Evolutionary conservation across 306 rosid species (phyloP).

Genomic region (Erythrophleum fordii): DNA sequence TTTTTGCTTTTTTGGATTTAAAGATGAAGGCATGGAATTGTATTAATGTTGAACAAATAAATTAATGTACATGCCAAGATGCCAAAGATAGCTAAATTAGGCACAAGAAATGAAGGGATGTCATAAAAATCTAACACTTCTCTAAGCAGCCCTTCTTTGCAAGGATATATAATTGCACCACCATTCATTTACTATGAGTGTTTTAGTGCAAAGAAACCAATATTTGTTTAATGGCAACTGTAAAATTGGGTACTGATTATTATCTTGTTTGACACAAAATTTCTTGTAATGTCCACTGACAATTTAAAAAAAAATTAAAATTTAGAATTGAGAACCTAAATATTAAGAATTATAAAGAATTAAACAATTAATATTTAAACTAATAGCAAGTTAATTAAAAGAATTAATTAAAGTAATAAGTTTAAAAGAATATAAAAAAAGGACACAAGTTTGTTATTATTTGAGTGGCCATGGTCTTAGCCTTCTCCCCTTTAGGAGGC

Average conservation of each 20-base stretch:
- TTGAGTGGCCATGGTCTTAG: no score
- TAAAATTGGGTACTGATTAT: not conserved
- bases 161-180: not conserved
- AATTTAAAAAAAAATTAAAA: no score
- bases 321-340: no score
- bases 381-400: no score
- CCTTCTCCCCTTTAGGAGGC: no score
- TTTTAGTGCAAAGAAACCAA: not conserved
- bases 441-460: no score
- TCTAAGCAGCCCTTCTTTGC: not conserved
- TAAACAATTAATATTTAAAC: no score
- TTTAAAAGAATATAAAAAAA: no score
- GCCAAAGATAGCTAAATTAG: constrained; percentile 19
- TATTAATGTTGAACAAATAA: not conserved
- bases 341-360: no score
- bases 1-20: not conserved
- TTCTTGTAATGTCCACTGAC: no score
- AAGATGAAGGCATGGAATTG: not conserved
- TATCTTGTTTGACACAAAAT: not conserved
- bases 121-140: constrained; percentile 8
- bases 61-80: not conserved
- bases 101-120: constrained; percentile 9
- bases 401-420: no score
- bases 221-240: not conserved
- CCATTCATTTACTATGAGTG: not conserved